These are phyloP conservation scores for Obelidium mucronatum DNA, from an alignment of 192 early-diverging fungal species.

Conservation along the genomic window DNA sequence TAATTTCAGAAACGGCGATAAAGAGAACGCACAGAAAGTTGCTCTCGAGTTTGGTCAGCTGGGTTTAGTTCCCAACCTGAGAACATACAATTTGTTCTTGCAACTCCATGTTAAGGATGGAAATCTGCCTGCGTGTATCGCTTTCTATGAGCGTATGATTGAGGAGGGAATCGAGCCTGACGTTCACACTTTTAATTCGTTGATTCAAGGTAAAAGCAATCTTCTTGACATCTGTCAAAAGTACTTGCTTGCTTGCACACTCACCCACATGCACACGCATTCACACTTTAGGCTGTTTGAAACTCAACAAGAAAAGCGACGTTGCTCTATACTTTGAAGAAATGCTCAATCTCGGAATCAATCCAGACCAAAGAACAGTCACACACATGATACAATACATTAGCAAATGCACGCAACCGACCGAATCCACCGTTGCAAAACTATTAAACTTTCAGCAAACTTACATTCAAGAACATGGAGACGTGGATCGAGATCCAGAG, in stretches of 20 bases:
- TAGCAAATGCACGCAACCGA: neutral
- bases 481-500: neutral
- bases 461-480: neutral
- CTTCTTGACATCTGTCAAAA: no score
- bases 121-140: conserved; percentile 32
- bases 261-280: neutral
- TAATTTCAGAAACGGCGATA: conserved; percentile 28
- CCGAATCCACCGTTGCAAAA: conserved; percentile 22
- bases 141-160: conserved; percentile 49
- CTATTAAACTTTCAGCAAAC: neutral
- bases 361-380: conserved; percentile 37
- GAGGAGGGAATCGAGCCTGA: conserved; percentile 47
- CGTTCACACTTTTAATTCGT: conserved; percentile 39
- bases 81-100: conserved; percentile 52
- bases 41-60: neutral
- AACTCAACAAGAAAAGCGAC: neutral
- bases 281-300: conserved; percentile 16
- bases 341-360: conserved; percentile 35
- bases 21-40: conserved; percentile 24
- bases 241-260: no score
- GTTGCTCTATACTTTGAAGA: conserved; percentile 33
- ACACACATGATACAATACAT: conserved; percentile 26
- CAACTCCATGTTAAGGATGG: conserved; percentile 22
- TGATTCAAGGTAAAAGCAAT: conserved; percentile 37
- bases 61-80: conserved; percentile 38